Conservation (phyloP, 2,329 filamentous ascomycete genomes). For the Ceratocystiopsis minuta region DNA sequence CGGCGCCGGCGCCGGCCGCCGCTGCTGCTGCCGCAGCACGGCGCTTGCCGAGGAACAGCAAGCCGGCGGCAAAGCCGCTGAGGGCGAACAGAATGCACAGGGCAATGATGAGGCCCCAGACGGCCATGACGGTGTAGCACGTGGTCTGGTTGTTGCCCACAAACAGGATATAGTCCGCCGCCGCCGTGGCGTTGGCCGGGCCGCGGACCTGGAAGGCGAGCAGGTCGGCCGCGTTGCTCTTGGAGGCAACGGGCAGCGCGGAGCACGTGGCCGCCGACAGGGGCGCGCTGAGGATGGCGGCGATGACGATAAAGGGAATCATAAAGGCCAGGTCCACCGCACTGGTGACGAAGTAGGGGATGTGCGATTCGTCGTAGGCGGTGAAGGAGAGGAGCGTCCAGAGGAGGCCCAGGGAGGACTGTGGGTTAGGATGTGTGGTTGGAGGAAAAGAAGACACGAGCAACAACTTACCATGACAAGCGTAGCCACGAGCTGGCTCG, state of each 20-base stretch:
- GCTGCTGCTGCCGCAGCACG: constrained; percentile 10
- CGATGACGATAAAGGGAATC: constrained; percentile 60
- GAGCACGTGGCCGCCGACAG: constrained; percentile 62
- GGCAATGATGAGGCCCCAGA: constrained; percentile 73
- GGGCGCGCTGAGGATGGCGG: constrained; percentile 61
- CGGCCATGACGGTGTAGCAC: constrained; percentile 69
- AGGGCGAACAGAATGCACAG: constrained; percentile 56
- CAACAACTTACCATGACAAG: constrained; percentile 48
- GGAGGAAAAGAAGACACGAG: background rate
- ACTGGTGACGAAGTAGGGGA: constrained; percentile 57
- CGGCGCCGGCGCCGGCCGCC: background rate
- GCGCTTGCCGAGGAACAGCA: constrained; percentile 44
- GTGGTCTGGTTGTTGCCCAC: constrained; percentile 37
- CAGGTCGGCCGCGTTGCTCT: constrained; percentile 26
- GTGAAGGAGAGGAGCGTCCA: constrained; percentile 48
- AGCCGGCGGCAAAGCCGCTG: constrained; percentile 36
- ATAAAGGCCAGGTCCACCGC: constrained; percentile 51
- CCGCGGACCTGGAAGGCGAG: constrained; percentile 20
- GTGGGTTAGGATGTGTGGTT: constrained; percentile 9
- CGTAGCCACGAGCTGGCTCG: constrained; percentile 58
- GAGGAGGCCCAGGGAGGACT: constrained; percentile 63
- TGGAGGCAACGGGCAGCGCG: constrained; percentile 22
- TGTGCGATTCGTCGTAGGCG: constrained; percentile 36
- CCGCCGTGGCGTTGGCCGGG: constrained; percentile 9
- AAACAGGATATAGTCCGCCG: constrained; percentile 26